Base-by-base conservation (phyloP, 768 basidiomycete species). In the Xanthoconium stramineum region DNA sequence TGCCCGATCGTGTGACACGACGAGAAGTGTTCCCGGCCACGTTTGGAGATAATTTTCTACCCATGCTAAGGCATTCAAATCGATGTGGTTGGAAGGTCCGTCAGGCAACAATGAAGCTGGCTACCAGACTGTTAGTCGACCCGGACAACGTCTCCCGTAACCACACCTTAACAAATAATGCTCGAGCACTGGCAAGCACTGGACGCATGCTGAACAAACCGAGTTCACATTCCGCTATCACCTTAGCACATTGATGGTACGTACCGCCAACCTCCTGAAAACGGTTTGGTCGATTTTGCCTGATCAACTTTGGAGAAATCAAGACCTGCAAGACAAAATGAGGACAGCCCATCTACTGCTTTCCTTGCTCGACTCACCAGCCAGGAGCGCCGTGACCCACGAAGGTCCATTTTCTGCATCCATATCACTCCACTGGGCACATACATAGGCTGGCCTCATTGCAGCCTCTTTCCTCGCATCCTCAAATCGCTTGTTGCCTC, bases 351-450 rank as follows among this genome's bases (percentile, higher is more conserved):
- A 10, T 57, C 36, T 13, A 3, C 17, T 14, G 44, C 24, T 29
- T 36, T 15, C 30, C 28, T 8, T 7, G 2, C 8, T 6, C 39
- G 5, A 61, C 72, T 52, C 62, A 89, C 90, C 96, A 20, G 94
- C 93, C 29, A 98, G 78, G 28, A 99, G 75, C 19, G 91, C 81
- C 14, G 93, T 92, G 20, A 96, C 95, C 45, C 97, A 76, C 8
- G 93, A 88, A n/a, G 97, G 97, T 4, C 94, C 97, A 68, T 90
- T 96, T 68, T 91, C 96, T 4, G 96, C 96, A 62, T 99, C 97
- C 87, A 99, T 98, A 47, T 99, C 97, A n/a, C 94, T 85, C 45
- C 98, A 74, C 46, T 89, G 82, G 45, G 88, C 76, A 68, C 98
- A 97, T 6, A 97, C 89, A 59, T 99, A 96, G 2, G 89, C 86